Base-by-base conservation (phyloP, 2,329 filamentous ascomycete genomes). In the Fusarium albidum region DNA sequence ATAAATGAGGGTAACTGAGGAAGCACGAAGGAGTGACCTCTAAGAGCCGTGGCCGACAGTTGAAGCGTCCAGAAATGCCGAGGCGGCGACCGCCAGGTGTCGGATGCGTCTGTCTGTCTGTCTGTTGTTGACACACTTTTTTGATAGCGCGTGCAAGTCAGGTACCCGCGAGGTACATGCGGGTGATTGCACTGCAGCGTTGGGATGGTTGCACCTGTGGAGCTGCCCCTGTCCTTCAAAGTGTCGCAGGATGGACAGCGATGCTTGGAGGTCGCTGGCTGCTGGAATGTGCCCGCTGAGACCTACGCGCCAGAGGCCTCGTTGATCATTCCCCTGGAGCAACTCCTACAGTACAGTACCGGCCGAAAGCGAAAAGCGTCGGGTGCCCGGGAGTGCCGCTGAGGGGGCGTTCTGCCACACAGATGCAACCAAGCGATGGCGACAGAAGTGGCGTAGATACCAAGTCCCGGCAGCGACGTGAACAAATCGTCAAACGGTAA, bases 271-370 rank as follows among this genome's bases (percentile, higher is more conserved):
- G 39, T 39, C 37, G 50, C 41, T 61, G 43, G 21, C 49, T 47
- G 26, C 49, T 67, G 64, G 64, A 67, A 67, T 66, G 61, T 55
- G 49, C 54, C 52, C 43, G n/a, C 49, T 35, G 27, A 59, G 54
- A 55, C 47, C 61, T 64, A 55, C 50, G 59, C 49, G 60, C 66
- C 60, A 55, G 49, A 46, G 42, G 49, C 48, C 47, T 61, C 49
- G 51, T 56, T 67, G 58, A 61, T 63, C 64, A 65, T 67, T 66
- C 63, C 64, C 56, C 25, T 17, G 51, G 59, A 45, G 43, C 10
- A 52, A 35, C 34, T 55, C 44, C 7, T 48, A n/a, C n/a, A n/a
- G n/a, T n/a, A n/a, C n/a, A n/a, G n/a, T n/a, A 61, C 61, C 41
- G 45, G 41, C 49, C 49, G 45, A 41, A 55, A 61, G 46, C 49